Conservation (phyloP, 768 basidiomycete species). For the Clavaria fumosa region DNA sequence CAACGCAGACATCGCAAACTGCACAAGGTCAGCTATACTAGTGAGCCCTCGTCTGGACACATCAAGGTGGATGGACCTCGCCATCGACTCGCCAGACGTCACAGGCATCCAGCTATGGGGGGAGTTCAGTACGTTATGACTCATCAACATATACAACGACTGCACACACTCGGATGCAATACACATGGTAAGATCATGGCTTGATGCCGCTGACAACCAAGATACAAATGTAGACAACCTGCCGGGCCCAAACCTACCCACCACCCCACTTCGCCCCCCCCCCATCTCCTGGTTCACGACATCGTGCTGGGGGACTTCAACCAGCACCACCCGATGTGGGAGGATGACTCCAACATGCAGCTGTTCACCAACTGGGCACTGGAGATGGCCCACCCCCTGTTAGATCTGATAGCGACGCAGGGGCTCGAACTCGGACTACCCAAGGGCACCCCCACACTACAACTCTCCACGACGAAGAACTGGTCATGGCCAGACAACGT, state of each 20-base stretch:
- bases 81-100: not conserved
- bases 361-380: constrained; percentile 21
- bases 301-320: not conserved
- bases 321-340: not conserved
- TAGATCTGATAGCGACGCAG: constrained; percentile 14
- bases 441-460: constrained; percentile 20
- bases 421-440: constrained; percentile 23
- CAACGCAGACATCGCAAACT: not conserved
- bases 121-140: constrained; percentile 8
- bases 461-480: constrained; percentile 17
- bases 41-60: constrained; percentile 11
- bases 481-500: constrained; percentile 15
- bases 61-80: constrained; percentile 12
- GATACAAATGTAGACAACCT: constrained; percentile 3
- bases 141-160: constrained; percentile 18
- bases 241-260: constrained; percentile 16
- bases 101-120: not conserved
- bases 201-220: constrained; percentile 4
- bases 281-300: not conserved
- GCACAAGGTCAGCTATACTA: constrained; percentile 13
- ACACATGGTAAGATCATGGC: too few species aligned
- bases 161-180: too few species aligned
- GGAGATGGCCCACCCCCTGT: constrained; percentile 12
- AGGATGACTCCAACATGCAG: constrained; percentile 6
- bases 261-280: constrained; percentile 5